These are phyloP conservation scores for Geotrichum citri-aurantii DNA, from an alignment of 1,139 yeast genomes.

Conservation along the genomic window DNA sequence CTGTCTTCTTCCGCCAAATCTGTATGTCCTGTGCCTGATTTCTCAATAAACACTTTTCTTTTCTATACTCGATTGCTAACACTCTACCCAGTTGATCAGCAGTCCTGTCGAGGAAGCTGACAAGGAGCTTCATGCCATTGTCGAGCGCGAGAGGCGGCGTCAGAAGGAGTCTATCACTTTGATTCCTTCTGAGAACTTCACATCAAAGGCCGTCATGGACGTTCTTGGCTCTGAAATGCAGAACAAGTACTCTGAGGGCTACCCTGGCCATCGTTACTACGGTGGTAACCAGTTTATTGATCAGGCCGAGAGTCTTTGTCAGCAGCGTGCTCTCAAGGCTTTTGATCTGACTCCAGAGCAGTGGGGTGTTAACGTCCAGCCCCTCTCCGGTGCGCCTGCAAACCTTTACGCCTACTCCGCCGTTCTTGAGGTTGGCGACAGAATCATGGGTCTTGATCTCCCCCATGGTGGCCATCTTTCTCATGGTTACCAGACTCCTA, in stretches of 20 bases:
- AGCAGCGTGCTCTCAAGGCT: slow-evolving; percentile 86
- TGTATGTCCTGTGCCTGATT: slow-evolving; percentile 2
- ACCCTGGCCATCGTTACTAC: slow-evolving; percentile 95
- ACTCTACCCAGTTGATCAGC: slow-evolving; percentile 13
- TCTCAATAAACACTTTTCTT: not conserved
- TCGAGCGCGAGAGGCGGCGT: slow-evolving; percentile 83
- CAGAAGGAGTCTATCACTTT: slow-evolving; percentile 91
- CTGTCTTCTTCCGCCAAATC: slow-evolving; percentile 7
- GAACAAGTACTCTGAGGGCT: slow-evolving; percentile 97
- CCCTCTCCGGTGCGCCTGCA: slow-evolving; percentile 96
- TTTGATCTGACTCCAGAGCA: slow-evolving; percentile 71
- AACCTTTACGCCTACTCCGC: slow-evolving; percentile 95
- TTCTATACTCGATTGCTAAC: not conserved
- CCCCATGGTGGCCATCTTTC: slow-evolving; percentile 99
- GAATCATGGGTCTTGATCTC: slow-evolving; percentile 93
- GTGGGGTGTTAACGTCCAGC: slow-evolving; percentile 98
- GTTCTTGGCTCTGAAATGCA: slow-evolving; percentile 97
- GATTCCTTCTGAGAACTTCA: slow-evolving; percentile 96
- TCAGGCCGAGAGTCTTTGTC: slow-evolving; percentile 86
- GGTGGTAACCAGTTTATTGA: slow-evolving; percentile 98
- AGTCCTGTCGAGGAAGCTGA: slow-evolving; percentile 32
- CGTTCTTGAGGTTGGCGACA: slow-evolving; percentile 86
- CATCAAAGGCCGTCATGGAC: slow-evolving; percentile 93
- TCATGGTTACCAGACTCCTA: slow-evolving; percentile 96
- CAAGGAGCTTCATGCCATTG: slow-evolving; percentile 47